Percentiles rank a stretch among this genome's conserved stretches.
Conservation (phyloP, 176 grass and related monocot species). For the Musa itinerans region DNA sequence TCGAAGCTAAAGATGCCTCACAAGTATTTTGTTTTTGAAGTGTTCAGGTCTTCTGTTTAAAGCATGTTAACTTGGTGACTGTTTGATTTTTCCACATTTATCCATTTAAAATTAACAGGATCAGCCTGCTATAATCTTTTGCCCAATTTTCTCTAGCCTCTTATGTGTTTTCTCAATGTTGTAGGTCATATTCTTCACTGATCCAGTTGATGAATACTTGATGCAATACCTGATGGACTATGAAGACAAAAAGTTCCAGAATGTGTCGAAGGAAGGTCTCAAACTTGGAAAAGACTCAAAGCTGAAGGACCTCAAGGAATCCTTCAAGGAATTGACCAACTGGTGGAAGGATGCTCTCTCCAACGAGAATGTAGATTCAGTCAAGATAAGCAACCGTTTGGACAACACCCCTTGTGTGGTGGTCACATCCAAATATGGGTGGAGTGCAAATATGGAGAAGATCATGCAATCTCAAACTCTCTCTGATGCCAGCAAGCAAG, state of each 20-base stretch:
- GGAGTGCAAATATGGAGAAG: constrained; percentile 99
- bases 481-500: constrained; percentile 72
- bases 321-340: constrained; percentile 81
- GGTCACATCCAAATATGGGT: constrained; percentile 76
- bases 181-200: constrained; percentile 95
- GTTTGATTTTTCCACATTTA: background rate
- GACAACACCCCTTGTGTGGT: constrained; percentile 75
- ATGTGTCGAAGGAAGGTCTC: constrained; percentile 92
- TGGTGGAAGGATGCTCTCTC: constrained; percentile 91
- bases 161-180: background rate
- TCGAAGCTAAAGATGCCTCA: too few relatives aligned
- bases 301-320: constrained; percentile 92
- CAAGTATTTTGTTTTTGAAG: too few relatives aligned
- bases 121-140: background rate
- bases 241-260: constrained; percentile 98
- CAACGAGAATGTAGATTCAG: constrained; percentile 70
- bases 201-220: constrained; percentile 88
- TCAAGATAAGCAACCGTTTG: constrained; percentile 90
- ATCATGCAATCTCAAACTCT: constrained; percentile 93
- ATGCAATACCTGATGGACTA: constrained; percentile 99
- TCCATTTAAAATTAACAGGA: background rate
- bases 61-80: too few relatives aligned
- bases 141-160: background rate
- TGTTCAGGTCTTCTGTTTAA: too few relatives aligned
- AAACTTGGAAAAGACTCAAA: constrained; percentile 92